Evolutionary conservation across 768 basidiomycete genomes (phyloP).

Genomic region (Tulasnella sp.): DNA sequence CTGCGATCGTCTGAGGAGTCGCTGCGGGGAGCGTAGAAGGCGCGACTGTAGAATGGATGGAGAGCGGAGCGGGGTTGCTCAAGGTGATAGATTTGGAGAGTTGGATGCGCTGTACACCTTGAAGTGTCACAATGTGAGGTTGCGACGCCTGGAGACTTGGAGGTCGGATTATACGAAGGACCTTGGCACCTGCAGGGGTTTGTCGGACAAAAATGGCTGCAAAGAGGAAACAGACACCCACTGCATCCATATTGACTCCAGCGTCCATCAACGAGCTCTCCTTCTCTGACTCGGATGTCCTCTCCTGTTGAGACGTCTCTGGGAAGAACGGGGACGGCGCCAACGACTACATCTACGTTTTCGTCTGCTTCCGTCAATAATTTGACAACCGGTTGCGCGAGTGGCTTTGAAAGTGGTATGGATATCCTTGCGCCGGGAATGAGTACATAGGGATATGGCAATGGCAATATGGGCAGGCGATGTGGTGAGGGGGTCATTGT

Average conservation of each 20-base stretch:
- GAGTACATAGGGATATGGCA: slow-evolving; percentile 60
- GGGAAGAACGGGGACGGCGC: slow-evolving; percentile 40
- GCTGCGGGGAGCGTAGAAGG: slow-evolving; percentile 34
- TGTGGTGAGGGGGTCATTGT: slow-evolving; percentile 24
- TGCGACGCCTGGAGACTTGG: slow-evolving; percentile 41
- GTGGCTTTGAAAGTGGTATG: slow-evolving; percentile 46
- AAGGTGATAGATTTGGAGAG: slow-evolving; percentile 33
- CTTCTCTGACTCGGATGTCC: slow-evolving; percentile 18
- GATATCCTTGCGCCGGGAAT: slow-evolving; percentile 62
- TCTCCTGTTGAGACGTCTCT: background rate
- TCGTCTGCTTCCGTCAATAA: slow-evolving; percentile 55
- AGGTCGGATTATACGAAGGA: slow-evolving; percentile 56
- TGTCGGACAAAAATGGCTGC: background rate
- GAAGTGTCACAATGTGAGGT: slow-evolving; percentile 56
- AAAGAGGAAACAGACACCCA: slow-evolving; percentile 11
- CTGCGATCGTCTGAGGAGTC: slow-evolving; percentile 39
- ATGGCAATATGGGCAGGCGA: slow-evolving; percentile 49
- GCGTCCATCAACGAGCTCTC: background rate
- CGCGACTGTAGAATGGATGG: slow-evolving; percentile 24
- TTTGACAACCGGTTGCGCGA: slow-evolving; percentile 52
- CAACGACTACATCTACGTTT: slow-evolving; percentile 40
- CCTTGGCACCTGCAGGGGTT: slow-evolving; percentile 41
- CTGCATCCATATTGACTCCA: slow-evolving; percentile 18
- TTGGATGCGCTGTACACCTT: slow-evolving; percentile 55
- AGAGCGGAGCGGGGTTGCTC: slow-evolving; percentile 20